phyloP scores from a whole-genome alignment of 192 early-diverging fungal genomes.

The Backusella sp. region DNA sequence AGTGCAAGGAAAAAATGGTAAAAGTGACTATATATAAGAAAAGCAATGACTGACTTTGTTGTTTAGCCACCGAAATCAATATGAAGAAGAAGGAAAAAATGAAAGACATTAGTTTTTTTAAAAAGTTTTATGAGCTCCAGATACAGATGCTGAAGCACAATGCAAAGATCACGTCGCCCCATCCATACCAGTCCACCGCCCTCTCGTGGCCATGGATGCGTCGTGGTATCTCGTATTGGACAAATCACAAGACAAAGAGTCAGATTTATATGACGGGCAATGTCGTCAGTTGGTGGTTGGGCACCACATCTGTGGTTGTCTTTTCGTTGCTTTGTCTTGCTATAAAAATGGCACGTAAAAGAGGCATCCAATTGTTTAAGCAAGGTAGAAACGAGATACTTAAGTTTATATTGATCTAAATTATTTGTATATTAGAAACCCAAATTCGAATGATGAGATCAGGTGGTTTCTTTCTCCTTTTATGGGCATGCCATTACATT shows the following conservation, averaged over 20 bases:
- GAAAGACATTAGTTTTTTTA: slow-evolving; percentile 64
- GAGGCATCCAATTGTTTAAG: slow-evolving; percentile 61
- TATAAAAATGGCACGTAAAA: slow-evolving; percentile 65
- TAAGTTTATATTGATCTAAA: no score
- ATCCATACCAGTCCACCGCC: slow-evolving; percentile 87
- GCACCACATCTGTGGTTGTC: slow-evolving; percentile 49
- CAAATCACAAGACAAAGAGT: slow-evolving; percentile 64
- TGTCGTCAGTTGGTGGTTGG: slow-evolving; percentile 84
- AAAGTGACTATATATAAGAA: background rate
- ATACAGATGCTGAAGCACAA: slow-evolving; percentile 89
- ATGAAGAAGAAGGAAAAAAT: slow-evolving; percentile 50
- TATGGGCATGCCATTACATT: slow-evolving; percentile 83
- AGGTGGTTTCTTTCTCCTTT: slow-evolving; percentile 80
- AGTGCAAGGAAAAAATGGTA: slow-evolving; percentile 74
- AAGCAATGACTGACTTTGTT: no score
- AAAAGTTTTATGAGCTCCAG: slow-evolving; percentile 89
- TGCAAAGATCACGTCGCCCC: slow-evolving; percentile 80
- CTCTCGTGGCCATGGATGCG: slow-evolving; percentile 86
- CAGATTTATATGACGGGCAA: slow-evolving; percentile 94
- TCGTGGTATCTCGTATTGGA: slow-evolving; percentile 92
- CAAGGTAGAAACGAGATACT: slow-evolving; percentile 23
- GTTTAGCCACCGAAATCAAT: slow-evolving; percentile 40
- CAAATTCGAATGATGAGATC: slow-evolving; percentile 54
- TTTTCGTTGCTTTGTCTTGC: slow-evolving; percentile 58
- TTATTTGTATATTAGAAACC: slow-evolving; percentile 38